A percentile compares a stretch with the other conserved stretches of the same genome.
Evolutionary conservation across 2,329 filamentous ascomycete genomes (phyloP).

Genomic region (Alternaria tenuissima): DNA sequence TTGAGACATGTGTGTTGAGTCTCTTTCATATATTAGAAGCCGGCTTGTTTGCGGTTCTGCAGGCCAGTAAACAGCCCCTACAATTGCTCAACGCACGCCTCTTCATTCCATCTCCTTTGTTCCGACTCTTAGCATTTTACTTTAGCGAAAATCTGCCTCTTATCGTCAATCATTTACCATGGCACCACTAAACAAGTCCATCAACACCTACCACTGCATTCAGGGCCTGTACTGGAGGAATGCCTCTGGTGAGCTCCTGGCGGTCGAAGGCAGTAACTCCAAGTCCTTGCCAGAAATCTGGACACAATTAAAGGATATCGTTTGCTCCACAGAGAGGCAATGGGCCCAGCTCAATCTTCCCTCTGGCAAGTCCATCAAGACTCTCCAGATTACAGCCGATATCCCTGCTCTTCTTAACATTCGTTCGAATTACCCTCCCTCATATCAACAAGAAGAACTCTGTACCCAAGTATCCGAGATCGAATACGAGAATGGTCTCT

Average conservation of each 20-base stretch:
- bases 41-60: conserved; percentile 5
- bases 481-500: conserved; percentile 30
- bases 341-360: conserved; percentile 31
- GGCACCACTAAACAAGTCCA: conserved; percentile 41
- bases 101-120: conserved; percentile 17
- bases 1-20: conserved; percentile 20
- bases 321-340: conserved; percentile 20
- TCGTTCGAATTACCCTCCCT: conserved; percentile 8
- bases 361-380: conserved; percentile 36
- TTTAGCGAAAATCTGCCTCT: conserved; percentile 10
- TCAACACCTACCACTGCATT: conserved; percentile 40
- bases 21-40: conserved; percentile 32
- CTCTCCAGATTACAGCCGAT: conserved; percentile 24
- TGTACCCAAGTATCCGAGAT: conserved; percentile 25
- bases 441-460: neutral
- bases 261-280: conserved; percentile 36
- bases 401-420: conserved; percentile 30
- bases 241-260: conserved; percentile 31
- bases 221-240: conserved; percentile 42
- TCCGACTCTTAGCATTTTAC: conserved; percentile 11
- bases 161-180: conserved; percentile 23
- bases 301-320: conserved; percentile 28
- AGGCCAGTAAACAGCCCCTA: conserved; percentile 16
- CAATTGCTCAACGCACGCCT: conserved; percentile 9
- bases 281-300: conserved; percentile 28